Evolutionary conservation across 345 rosid genomes (phyloP).

Genomic region (Geranium rotundifolium): DNA sequence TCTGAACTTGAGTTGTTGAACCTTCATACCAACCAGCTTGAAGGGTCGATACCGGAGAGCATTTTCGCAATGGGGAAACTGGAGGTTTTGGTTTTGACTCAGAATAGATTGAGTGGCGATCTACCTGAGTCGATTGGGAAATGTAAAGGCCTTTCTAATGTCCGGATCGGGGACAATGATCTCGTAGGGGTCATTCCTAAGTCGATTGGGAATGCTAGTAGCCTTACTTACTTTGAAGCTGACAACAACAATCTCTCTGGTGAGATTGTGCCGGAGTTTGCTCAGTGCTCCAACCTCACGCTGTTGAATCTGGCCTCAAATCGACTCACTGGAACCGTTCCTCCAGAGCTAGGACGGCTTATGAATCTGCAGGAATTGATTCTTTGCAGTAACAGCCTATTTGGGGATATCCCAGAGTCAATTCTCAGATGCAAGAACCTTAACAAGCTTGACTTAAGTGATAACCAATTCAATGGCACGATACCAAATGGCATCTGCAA

Average conservation of each 20-base stretch:
- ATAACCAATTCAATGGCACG: slow-evolving; percentile 70
- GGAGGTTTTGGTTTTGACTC: slow-evolving; percentile 67
- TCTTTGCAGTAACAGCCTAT: slow-evolving; percentile 67
- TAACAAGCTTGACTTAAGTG: slow-evolving; percentile 73
- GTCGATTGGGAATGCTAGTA: slow-evolving; percentile 62
- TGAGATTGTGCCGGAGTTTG: slow-evolving; percentile 57
- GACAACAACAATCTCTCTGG: slow-evolving; percentile 78
- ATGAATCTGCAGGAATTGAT: slow-evolving; percentile 80
- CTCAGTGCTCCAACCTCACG: slow-evolving; percentile 73
- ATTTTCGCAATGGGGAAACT: slow-evolving; percentile 74
- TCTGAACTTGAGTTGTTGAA: slow-evolving; percentile 64
- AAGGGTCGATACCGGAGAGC: slow-evolving; percentile 69
- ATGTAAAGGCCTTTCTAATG: slow-evolving; percentile 67
- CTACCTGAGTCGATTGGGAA: slow-evolving; percentile 62
- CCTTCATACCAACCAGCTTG: slow-evolving; percentile 80
- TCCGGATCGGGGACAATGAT: slow-evolving; percentile 75
- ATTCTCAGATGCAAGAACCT: slow-evolving; percentile 74
- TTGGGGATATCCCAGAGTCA: slow-evolving; percentile 66
- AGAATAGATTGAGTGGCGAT: slow-evolving; percentile 52
- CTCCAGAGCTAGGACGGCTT: slow-evolving; percentile 62
- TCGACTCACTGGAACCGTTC: slow-evolving; percentile 71
- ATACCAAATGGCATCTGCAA: slow-evolving; percentile 55
- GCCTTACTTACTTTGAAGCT: slow-evolving; percentile 90
- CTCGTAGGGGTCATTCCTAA: slow-evolving; percentile 71
- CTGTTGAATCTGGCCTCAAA: slow-evolving; percentile 78